Evolutionary conservation across 73 alveolate genomes (phyloP).

Genomic region (Paramecium sonneborni): DNA sequence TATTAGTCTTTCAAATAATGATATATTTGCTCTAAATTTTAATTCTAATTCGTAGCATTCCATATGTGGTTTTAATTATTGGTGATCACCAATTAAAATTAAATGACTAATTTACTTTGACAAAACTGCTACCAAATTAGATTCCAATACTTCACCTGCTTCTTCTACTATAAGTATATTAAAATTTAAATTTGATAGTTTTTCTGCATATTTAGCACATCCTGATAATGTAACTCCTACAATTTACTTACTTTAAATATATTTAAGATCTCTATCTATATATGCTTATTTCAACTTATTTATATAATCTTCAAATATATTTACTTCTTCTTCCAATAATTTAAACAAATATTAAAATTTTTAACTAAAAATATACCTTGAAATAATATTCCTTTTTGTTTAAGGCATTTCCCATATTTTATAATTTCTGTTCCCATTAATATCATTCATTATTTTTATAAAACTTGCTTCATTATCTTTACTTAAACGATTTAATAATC

Average conservation of each 20-base stretch:
- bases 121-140: constrained; percentile 79
- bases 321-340: background rate
- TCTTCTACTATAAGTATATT: constrained; percentile 86
- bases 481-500: background rate
- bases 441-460: background rate
- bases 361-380: background rate
- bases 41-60: constrained; percentile 73
- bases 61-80: constrained; percentile 81
- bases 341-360: background rate
- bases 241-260: constrained; percentile 54
- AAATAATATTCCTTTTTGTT: background rate
- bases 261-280: background rate
- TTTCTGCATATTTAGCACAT: constrained; percentile 79
- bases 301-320: background rate
- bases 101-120: constrained; percentile 71
- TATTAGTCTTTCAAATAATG: constrained; percentile 88
- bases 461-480: background rate
- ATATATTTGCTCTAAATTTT: constrained; percentile 76
- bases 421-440: background rate
- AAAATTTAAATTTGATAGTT: constrained; percentile 75
- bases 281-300: background rate
- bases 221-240: constrained; percentile 93
- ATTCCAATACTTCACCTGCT: constrained; percentile 95
- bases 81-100: constrained; percentile 91
- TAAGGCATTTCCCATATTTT: background rate